phyloP scores from a whole-genome alignment of 2,329 filamentous ascomycete species.

The Leptographium lundbergii region DNA sequence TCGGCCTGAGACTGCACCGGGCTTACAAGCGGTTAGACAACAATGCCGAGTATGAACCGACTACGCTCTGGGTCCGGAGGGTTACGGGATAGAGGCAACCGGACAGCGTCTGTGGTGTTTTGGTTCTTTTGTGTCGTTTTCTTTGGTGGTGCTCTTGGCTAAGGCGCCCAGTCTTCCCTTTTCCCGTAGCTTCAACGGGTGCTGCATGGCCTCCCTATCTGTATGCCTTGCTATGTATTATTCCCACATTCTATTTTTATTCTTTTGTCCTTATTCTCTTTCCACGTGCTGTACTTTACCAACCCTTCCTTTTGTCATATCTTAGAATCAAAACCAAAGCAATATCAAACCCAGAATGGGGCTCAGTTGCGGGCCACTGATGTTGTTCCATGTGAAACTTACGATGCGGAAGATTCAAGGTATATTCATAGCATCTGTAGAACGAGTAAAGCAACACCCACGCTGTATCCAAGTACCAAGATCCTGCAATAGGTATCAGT shows the following conservation, averaged over 20 bases:
- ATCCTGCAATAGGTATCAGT: neutral
- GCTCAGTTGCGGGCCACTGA: neutral
- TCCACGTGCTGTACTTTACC: neutral
- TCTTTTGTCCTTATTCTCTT: neutral
- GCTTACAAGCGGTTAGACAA: slow-evolving; percentile 65
- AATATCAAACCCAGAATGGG: neutral
- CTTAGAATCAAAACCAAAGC: neutral
- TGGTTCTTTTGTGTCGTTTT: neutral
- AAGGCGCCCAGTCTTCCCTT: neutral
- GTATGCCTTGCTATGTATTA: neutral
- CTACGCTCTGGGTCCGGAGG: slow-evolving; percentile 64
- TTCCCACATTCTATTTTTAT: neutral
- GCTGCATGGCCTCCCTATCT: neutral
- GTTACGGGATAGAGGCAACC: slow-evolving; percentile 40
- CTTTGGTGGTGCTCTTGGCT: slow-evolving; percentile 15
- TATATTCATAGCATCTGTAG: neutral
- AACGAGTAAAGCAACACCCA: neutral
- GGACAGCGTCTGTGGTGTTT: neutral
- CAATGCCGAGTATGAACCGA: slow-evolving; percentile 50
- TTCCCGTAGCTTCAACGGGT: neutral
- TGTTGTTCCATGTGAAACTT: too few species aligned
- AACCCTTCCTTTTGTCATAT: neutral
- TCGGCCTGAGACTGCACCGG: slow-evolving; percentile 61
- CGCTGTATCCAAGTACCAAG: neutral
- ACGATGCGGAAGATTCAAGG: too few species aligned